A percentile compares a stretch with the other conserved stretches of the same genome.
Conservation (phyloP, 805 yeast species). For the Candida maris region DNA sequence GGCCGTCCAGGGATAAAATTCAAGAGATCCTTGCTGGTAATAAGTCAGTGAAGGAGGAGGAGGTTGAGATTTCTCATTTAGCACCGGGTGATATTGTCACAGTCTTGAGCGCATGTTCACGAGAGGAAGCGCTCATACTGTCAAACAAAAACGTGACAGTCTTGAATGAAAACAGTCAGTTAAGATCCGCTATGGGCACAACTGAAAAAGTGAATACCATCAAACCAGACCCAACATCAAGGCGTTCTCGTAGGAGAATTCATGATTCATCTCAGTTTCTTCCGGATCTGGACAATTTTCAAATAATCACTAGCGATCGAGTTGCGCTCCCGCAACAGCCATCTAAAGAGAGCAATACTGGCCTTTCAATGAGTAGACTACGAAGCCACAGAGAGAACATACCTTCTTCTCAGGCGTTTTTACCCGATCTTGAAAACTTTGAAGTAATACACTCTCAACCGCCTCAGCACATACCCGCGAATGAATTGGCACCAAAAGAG, state of each 20-base stretch:
- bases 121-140: background rate
- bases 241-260: too few species aligned
- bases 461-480: too few species aligned
- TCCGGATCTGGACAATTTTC: conserved; percentile 9
- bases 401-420: conserved; percentile 7
- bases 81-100: background rate
- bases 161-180: too few species aligned
- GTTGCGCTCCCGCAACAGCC: too few species aligned
- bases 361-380: too few species aligned
- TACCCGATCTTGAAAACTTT: conserved; percentile 13
- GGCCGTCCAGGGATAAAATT: background rate
- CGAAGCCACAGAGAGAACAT: background rate
- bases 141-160: too few species aligned
- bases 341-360: too few species aligned
- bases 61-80: background rate
- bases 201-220: too few species aligned
- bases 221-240: too few species aligned
- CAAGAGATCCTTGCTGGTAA: background rate
- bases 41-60: background rate
- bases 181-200: too few species aligned
- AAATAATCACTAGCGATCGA: conserved; percentile 4
- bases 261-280: conserved; percentile 2
- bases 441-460: conserved; percentile 15
- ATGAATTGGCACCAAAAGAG: too few species aligned
- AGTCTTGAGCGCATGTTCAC: background rate